Conservation (phyloP, 2,329 filamentous ascomycete species). For the Dactylellina leptospora region DNA sequence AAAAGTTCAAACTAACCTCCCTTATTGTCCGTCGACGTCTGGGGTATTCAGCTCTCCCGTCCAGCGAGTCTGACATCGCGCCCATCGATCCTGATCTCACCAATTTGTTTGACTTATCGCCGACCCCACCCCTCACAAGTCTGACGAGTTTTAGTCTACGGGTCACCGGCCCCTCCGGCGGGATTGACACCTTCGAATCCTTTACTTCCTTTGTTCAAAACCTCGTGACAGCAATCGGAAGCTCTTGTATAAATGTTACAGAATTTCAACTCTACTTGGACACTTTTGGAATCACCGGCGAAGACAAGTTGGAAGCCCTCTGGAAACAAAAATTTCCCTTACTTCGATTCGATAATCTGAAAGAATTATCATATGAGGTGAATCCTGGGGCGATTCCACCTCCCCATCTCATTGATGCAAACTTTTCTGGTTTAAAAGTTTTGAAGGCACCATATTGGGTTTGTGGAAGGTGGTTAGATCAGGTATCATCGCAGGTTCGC, state of each 20-base stretch:
- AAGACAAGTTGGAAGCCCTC: background rate
- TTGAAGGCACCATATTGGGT: slow-evolving; percentile 7
- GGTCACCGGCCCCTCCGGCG: background rate
- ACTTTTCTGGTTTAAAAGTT: slow-evolving; percentile 8
- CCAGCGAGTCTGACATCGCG: background rate
- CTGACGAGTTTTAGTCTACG: slow-evolving; percentile 12
- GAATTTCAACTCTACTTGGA: slow-evolving; percentile 10
- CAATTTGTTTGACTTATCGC: background rate
- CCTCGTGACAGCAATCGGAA: slow-evolving; percentile 4
- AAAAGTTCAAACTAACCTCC: slow-evolving; percentile 12
- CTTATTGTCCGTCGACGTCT: slow-evolving; percentile 4
- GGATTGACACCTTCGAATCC: background rate
- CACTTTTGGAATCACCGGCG: background rate
- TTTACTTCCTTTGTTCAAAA: slow-evolving; percentile 4
- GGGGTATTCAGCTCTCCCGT: background rate
- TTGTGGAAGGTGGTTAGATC: slow-evolving; percentile 10
- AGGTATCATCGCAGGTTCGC: slow-evolving; percentile 3
- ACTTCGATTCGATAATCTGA: slow-evolving; percentile 6
- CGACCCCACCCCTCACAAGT: slow-evolving; percentile 4
- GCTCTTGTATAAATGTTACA: slow-evolving; percentile 17
- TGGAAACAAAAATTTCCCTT: background rate
- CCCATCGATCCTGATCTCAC: too few species aligned
- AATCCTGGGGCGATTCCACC: background rate
- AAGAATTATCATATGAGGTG: slow-evolving; percentile 13
- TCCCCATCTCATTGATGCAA: slow-evolving; percentile 4